Evolutionary conservation across 352 stramenopile species (phyloP).

Genomic region (Globisporangium heterothallicum): DNA sequence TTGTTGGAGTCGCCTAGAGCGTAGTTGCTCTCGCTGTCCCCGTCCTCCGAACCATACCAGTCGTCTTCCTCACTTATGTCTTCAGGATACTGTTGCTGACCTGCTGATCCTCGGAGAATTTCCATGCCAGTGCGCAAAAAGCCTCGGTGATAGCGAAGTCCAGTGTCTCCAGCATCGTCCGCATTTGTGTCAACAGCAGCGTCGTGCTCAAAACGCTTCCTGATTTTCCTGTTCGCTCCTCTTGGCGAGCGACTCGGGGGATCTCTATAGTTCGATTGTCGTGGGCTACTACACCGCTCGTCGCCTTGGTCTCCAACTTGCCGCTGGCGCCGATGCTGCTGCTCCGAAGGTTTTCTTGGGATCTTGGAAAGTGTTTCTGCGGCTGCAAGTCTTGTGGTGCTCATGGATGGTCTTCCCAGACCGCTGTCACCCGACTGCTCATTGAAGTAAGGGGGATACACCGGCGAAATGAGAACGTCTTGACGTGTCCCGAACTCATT

Average conservation of each 20-base stretch:
- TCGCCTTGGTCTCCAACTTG: conserved; percentile 22
- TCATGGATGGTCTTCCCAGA: background rate
- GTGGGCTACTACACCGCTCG: conserved; percentile 19
- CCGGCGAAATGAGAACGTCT: conserved; percentile 50
- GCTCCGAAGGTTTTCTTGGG: conserved; percentile 5
- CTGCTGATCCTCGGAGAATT: conserved; percentile 26
- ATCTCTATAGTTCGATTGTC: conserved; percentile 2
- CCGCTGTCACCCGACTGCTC: background rate
- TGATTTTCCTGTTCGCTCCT: background rate
- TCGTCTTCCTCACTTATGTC: conserved; percentile 15
- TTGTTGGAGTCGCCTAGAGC: background rate
- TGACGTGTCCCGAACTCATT: conserved; percentile 65
- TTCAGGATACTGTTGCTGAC: conserved; percentile 1
- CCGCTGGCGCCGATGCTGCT: background rate
- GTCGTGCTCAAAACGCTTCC: background rate
- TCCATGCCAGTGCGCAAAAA: conserved; percentile 63
- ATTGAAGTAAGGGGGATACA: conserved; percentile 46
- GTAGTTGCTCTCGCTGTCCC: conserved; percentile 7
- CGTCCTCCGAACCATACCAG: conserved; percentile 10
- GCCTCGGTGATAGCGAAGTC: conserved; percentile 37
- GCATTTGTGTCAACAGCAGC: background rate
- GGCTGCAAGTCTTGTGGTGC: conserved; percentile 3
- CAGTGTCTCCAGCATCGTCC: conserved; percentile 1
- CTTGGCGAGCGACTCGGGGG: conserved; percentile 2
- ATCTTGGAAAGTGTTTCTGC: background rate